Conservation (phyloP, 1,284 basidiomycete genomes). For the Ceratobasidium theobromae region DNA sequence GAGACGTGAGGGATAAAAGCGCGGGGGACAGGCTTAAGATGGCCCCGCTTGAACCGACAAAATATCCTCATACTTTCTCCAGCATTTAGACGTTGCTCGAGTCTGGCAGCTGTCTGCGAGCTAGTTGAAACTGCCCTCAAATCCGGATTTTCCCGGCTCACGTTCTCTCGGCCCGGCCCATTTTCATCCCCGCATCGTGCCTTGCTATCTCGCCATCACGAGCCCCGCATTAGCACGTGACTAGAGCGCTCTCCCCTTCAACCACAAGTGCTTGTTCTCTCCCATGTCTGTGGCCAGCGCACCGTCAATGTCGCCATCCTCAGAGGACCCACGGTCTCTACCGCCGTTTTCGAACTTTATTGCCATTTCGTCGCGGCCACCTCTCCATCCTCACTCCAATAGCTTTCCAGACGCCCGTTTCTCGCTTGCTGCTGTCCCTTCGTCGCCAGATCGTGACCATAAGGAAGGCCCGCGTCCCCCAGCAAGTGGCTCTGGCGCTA, state of each 20-base stretch:
- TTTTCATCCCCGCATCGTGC: background rate
- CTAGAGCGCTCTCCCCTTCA: background rate
- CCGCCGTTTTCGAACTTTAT: constrained; percentile 24
- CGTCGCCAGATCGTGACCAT: constrained; percentile 12
- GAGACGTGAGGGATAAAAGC: constrained; percentile 15
- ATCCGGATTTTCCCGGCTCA: background rate
- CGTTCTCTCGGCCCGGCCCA: background rate
- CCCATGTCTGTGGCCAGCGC: constrained; percentile 22
- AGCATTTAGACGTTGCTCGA: constrained; percentile 29
- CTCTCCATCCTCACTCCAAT: constrained; percentile 19
- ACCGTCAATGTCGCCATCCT: constrained; percentile 13
- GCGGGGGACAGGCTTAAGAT: background rate
- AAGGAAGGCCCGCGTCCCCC: background rate
- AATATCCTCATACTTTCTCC: constrained; percentile 14
- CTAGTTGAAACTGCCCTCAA: background rate
- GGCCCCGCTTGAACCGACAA: constrained; percentile 10
- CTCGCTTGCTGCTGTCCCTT: constrained; percentile 9
- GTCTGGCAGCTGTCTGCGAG: too few species aligned
- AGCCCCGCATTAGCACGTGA: too few species aligned
- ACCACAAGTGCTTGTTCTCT: background rate
- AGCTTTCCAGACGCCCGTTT: constrained; percentile 7
- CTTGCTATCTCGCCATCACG: background rate
- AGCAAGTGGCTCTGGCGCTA: background rate
- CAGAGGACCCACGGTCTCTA: constrained; percentile 20
- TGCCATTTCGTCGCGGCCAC: constrained; percentile 17